Percentiles rank a stretch among this genome's conserved stretches.
phyloP scores from a whole-genome alignment of 331 rosid genomes.

The Quercus phellos region DNA sequence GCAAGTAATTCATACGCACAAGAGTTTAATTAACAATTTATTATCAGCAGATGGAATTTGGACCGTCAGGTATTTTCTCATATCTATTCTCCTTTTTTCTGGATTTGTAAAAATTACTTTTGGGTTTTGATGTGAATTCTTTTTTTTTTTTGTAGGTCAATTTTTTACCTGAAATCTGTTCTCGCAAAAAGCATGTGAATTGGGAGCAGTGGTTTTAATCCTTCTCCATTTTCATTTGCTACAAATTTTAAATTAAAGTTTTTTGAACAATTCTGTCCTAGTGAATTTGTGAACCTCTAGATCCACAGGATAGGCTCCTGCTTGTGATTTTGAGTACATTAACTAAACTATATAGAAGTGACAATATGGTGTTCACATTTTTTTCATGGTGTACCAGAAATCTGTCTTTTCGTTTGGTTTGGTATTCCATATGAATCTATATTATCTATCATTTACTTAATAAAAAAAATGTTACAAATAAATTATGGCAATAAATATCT shows the following conservation, averaged over 20 bases:
- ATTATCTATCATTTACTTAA: not conserved
- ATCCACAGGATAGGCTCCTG: not conserved
- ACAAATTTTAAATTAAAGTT: not conserved
- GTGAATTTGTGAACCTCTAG: not conserved
- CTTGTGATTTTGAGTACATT: not conserved
- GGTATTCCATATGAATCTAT: not conserved
- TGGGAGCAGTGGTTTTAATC: not conserved
- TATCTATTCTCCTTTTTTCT: not conserved
- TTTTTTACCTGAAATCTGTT: not conserved
- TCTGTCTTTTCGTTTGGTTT: not conserved
- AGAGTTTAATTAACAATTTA: slow-evolving; percentile 1
- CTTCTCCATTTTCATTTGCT: not conserved
- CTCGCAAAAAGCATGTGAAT: not conserved
- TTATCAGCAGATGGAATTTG: slow-evolving; percentile 19
- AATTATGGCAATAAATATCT: not conserved
- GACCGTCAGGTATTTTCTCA: slow-evolving; percentile 24
- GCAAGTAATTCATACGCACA: slow-evolving; percentile 46
- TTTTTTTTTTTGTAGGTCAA: not conserved
- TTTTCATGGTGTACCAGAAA: not conserved
- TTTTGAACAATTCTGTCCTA: not conserved
- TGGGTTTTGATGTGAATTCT: not conserved
- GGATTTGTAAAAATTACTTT: not conserved
- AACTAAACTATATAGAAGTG: not conserved
- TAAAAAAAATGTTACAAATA: not conserved
- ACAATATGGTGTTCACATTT: not conserved